Base-by-base conservation (phyloP, 495 filamentous ascomycete genomes). In the Glarea lozoyensis region DNA sequence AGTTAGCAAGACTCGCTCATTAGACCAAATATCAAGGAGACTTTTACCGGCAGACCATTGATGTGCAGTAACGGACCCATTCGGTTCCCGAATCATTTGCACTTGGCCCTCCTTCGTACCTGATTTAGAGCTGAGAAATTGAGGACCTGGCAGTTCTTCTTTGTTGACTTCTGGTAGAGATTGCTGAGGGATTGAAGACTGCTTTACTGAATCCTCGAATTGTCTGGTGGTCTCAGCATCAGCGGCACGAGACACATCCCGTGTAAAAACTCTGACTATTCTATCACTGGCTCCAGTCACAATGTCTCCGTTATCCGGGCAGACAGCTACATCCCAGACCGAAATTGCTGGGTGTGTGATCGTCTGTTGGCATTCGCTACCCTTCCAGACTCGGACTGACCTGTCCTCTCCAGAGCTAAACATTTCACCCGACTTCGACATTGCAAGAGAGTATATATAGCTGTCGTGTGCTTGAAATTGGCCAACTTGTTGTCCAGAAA, bases 321-420 rank as follows among this genome's bases (percentile, higher is more conserved):
- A 92, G 17, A 73, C 85, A 3, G 88, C 85, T 31, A 99, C 86
- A 30, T 76, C 67, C 93, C 93, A 99, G 1, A 99, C 88, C 0
- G 89, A 95, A 27, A 96, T 94, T 10, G 93, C 93, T 25, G 93
- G 93, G 58, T 95, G 93, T 3, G 89, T 95, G 45, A 99, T 97
- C 10, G 88, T 94, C 63, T 99, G 93, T 40, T 95, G 64, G 56
- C 89, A 96, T 37, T 88, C 68, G 13, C 62, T 75, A 27, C 79
- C 80, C 47, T 75, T 78, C 93, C 93, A 99, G 54, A 99, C 70
- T 37, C 86, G 70, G 13, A 90, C 75, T 7, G 93, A 95, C 35
- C 93, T 79, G 62, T 99, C 93, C 60, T 99, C 93, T 9, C 87
- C 86, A 2, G 86, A 79, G 59, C 89, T 96, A 32, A 90, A 84